Percentiles rank a stretch among this genome's conserved stretches.
Evolutionary conservation across 345 rosid genomes (phyloP).

Genomic region (Alliaria petiolata): DNA sequence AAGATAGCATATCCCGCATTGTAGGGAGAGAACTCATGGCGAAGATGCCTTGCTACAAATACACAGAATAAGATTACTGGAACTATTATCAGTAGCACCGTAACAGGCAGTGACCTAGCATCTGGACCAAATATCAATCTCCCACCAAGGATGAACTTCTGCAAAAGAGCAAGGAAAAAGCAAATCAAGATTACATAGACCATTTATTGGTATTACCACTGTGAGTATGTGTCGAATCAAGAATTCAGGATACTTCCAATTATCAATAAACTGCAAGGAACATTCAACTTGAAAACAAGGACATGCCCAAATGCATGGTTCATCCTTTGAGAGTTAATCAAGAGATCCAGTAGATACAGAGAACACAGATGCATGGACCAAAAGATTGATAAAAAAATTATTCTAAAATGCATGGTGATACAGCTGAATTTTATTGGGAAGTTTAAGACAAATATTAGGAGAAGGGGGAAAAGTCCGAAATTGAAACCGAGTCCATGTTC

Average conservation of each 20-base stretch:
- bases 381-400: neutral
- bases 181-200: neutral
- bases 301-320: neutral
- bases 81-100: conserved; percentile 65
- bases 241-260: neutral
- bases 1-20: conserved; percentile 79
- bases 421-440: too few species aligned
- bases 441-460: too few species aligned
- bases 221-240: neutral
- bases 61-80: conserved; percentile 79
- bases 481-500: too few species aligned
- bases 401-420: neutral
- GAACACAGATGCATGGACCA: neutral
- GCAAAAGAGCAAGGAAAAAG: conserved; percentile 31
- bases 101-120: conserved; percentile 72
- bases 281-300: neutral
- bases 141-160: conserved; percentile 87
- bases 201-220: neutral
- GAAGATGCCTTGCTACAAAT: conserved; percentile 92
- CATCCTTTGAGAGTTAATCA: too few species aligned
- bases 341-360: neutral
- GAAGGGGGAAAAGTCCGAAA: too few species aligned
- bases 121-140: conserved; percentile 98
- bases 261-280: neutral
- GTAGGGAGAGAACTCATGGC: conserved; percentile 68